phyloP scores from a whole-genome alignment of 2,329 filamentous ascomycete genomes.

The Colletotrichum shisoi region DNA sequence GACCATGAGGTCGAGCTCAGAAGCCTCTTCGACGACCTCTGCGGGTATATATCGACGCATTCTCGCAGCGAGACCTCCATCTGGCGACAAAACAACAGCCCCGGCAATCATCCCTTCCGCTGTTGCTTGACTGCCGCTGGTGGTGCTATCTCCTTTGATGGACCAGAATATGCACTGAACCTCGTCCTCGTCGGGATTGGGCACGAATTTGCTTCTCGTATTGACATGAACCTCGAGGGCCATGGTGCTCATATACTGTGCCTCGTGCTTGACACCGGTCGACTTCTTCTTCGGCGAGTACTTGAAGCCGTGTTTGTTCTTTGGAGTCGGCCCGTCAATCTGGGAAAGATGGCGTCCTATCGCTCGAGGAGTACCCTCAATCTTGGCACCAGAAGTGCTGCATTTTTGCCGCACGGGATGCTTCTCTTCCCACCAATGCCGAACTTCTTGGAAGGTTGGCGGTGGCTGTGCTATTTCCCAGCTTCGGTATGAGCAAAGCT shows the following conservation, averaged over 20 bases:
- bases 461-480: slow-evolving; percentile 82
- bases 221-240: slow-evolving; percentile 93
- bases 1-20: slow-evolving; percentile 85
- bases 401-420: slow-evolving; percentile 37
- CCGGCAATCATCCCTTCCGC: slow-evolving; percentile 67
- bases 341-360: slow-evolving; percentile 70
- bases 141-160: slow-evolving; percentile 76
- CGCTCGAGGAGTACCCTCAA: slow-evolving; percentile 37
- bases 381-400: slow-evolving; percentile 36
- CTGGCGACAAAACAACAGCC: slow-evolving; percentile 74
- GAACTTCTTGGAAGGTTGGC: slow-evolving; percentile 74
- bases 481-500: slow-evolving; percentile 66
- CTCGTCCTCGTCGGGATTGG: slow-evolving; percentile 90
- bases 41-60: slow-evolving; percentile 68
- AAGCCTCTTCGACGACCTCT: slow-evolving; percentile 75
- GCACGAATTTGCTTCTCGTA: slow-evolving; percentile 78
- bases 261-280: slow-evolving; percentile 81
- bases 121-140: slow-evolving; percentile 57
- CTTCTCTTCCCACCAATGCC: slow-evolving; percentile 68
- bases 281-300: slow-evolving; percentile 80
- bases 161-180: slow-evolving; percentile 91
- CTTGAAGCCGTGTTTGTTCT: slow-evolving; percentile 81
- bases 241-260: slow-evolving; percentile 96
- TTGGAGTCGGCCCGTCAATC: slow-evolving; percentile 87
- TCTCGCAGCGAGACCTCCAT: slow-evolving; percentile 64